Conservation (phyloP, 148 eudicot genomes). For the Talinum fruticosum region DNA sequence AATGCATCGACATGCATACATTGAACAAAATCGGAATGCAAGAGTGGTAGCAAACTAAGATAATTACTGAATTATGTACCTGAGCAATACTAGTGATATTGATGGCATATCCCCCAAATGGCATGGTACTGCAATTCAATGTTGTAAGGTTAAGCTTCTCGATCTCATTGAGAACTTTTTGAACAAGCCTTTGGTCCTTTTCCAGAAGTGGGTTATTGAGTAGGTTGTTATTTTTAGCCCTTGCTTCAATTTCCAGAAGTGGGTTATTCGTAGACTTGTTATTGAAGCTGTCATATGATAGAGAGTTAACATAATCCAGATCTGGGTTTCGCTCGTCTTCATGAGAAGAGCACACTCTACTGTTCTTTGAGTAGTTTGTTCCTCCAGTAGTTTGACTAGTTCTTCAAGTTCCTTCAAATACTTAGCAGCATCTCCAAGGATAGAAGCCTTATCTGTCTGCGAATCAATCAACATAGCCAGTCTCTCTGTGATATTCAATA, state of each 20-base stretch:
- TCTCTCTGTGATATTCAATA: too few relatives aligned
- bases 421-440: conserved; percentile 55
- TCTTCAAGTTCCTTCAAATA: conserved; percentile 58
- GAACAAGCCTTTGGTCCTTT: conserved; percentile 12
- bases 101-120: background rate
- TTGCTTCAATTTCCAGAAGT: conserved; percentile 21
- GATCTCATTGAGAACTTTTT: conserved; percentile 13
- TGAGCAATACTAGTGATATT: background rate
- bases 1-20: too few relatives aligned
- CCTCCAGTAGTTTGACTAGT: conserved; percentile 37
- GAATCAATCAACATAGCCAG: too few relatives aligned
- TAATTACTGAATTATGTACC: background rate
- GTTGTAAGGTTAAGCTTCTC: conserved; percentile 15
- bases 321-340: conserved; percentile 22
- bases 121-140: background rate
- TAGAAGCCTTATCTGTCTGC: conserved; percentile 41
- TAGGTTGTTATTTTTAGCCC: conserved; percentile 8
- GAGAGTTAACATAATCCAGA: background rate
- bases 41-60: background rate
- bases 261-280: background rate
- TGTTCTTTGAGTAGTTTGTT: conserved; percentile 21
- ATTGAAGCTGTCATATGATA: background rate
- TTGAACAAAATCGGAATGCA: too few relatives aligned
- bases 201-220: conserved; percentile 19
- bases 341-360: conserved; percentile 35